Percentiles rank a stretch among this genome's conserved stretches.
Conservation (phyloP, 2,329 filamentous ascomycete species). For the Raffaelea ambrosiae region DNA sequence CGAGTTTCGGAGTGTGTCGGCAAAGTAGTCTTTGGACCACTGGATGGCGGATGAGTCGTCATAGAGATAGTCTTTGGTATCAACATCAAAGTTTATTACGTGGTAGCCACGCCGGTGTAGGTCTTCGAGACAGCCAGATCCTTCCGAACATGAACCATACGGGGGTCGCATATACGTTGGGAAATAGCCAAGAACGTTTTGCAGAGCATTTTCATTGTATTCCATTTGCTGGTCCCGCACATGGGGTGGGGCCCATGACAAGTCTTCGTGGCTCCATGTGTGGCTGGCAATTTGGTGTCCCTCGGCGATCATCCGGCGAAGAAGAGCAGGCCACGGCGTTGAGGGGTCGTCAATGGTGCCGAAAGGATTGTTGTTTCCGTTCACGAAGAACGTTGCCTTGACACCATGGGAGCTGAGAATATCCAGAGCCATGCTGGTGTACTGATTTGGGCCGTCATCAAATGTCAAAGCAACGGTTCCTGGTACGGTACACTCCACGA, state of each 20-base stretch:
- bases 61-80: slow-evolving; percentile 25
- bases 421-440: slow-evolving; percentile 53
- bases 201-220: slow-evolving; percentile 35
- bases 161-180: slow-evolving; percentile 36
- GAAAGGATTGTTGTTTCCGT: slow-evolving; percentile 46
- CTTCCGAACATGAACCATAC: slow-evolving; percentile 29
- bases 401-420: slow-evolving; percentile 47
- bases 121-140: slow-evolving; percentile 19
- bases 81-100: slow-evolving; percentile 26
- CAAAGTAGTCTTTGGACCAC: slow-evolving; percentile 21
- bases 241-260: slow-evolving; percentile 22
- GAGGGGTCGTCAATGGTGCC: slow-evolving; percentile 43
- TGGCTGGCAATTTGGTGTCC: slow-evolving; percentile 41
- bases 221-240: slow-evolving; percentile 30
- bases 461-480: slow-evolving; percentile 60
- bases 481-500: slow-evolving; percentile 43
- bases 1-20: slow-evolving; percentile 15
- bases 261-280: slow-evolving; percentile 36
- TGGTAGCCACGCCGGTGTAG: slow-evolving; percentile 25
- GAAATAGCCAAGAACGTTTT: slow-evolving; percentile 31
- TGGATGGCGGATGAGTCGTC: slow-evolving; percentile 23
- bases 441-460: slow-evolving; percentile 56
- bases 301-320: slow-evolving; percentile 32
- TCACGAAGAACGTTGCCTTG: slow-evolving; percentile 61
- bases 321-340: slow-evolving; percentile 32